A percentile compares a stretch with the other conserved stretches of the same genome.
Evolutionary conservation across 768 basidiomycete genomes (phyloP).

Genomic region (Albatrellus ellisii): DNA sequence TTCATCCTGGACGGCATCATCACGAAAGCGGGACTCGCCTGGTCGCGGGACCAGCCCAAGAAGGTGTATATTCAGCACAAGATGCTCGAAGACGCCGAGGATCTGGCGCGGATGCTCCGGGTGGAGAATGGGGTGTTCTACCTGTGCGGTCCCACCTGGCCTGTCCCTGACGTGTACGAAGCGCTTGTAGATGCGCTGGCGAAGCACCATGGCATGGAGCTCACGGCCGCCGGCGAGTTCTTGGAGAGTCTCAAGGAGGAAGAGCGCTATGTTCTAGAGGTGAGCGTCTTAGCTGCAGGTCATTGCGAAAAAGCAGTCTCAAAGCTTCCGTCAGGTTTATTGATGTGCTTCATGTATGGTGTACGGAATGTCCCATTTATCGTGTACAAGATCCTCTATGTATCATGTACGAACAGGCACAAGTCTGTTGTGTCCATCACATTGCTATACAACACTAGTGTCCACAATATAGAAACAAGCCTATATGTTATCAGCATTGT

Average conservation of each 20-base stretch:
- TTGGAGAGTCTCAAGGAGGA: slow-evolving; percentile 90
- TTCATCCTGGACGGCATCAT: slow-evolving; percentile 79
- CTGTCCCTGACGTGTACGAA: slow-evolving; percentile 96
- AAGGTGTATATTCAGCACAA: slow-evolving; percentile 99
- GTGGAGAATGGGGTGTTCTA: slow-evolving; percentile 79
- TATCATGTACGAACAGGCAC: no score
- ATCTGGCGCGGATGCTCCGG: slow-evolving; percentile 62
- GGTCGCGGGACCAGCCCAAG: slow-evolving; percentile 84
- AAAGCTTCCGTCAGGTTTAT: neutral
- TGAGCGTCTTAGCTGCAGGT: slow-evolving; percentile 18
- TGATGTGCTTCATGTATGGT: no score
- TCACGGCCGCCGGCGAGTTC: slow-evolving; percentile 59
- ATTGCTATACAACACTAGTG: no score
- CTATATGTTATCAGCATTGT: no score
- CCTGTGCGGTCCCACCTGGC: slow-evolving; percentile 97
- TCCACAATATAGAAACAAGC: no score
- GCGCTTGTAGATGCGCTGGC: slow-evolving; percentile 75
- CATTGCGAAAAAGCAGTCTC: neutral
- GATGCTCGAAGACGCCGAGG: slow-evolving; percentile 83
- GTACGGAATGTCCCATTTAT: neutral
- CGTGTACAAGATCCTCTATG: no score
- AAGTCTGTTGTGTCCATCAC: no score
- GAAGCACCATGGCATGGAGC: slow-evolving; percentile 52
- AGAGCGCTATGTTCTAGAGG: slow-evolving; percentile 96
- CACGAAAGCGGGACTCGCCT: slow-evolving; percentile 85